Evolutionary conservation across 768 basidiomycete species (phyloP), one percentile per base, ranked within the genome.

Genomic region (Mycena filopes): DNA sequence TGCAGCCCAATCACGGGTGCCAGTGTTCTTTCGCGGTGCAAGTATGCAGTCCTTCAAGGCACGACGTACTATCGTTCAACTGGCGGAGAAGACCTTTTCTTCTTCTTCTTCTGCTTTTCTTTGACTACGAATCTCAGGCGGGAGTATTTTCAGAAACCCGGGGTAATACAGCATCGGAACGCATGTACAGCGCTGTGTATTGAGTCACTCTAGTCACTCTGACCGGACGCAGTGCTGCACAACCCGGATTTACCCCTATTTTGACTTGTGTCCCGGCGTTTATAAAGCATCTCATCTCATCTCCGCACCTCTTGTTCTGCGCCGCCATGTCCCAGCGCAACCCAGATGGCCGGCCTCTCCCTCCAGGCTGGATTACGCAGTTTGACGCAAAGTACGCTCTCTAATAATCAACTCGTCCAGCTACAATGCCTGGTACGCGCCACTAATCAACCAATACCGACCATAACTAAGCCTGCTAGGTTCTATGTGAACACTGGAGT

Each of bases 401-500:
- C 59, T 41, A 50, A 57, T 59, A 72, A 53, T 69, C 56, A 33
- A 33, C 31, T 33, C 47, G 25, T 50, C 45, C 72, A 89, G 89
- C 56, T 92, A 92, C 72, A 84, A 82, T 67, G 76, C 87, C 66
- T 93, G 91, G 91, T 92, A 82, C 74, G 51, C 60, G 36, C 26
- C 23, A 8, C 38, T 56, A 47, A 47, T 59, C n/a, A n/a, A 59
- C 31, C 38, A 25, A 53, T 31, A n/a, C n/a, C n/a, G n/a, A n/a
- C n/a, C n/a, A n/a, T n/a, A n/a, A 20, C 62, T 49, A 23, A 29
- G 23, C 15, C 23, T 5, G 16, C 26, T 65, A 93, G 92, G 92
- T 94, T 86, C 81, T 94, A 94, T 67, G 90, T 94, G 47, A 87
- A 93, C 70, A 91, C 89, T 0, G 75, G 71, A 26, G 83, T 84